phyloP scores from a whole-genome alignment of 805 yeast genomes.

The Zygotorulaspora florentina region DNA sequence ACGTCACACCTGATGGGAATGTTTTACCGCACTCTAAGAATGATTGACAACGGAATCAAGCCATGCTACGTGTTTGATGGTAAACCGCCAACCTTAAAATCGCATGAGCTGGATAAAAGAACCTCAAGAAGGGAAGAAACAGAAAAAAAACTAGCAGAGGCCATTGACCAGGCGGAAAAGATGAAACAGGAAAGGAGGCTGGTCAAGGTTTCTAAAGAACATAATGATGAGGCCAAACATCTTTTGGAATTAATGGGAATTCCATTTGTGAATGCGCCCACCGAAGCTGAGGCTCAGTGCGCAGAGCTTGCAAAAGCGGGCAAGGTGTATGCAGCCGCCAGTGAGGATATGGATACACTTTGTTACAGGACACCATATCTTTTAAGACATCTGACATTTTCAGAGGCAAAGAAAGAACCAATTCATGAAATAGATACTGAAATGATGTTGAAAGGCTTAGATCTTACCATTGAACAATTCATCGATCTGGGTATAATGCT shows the following conservation, averaged over 20 bases:
- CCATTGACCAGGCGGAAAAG: slow-evolving; percentile 73
- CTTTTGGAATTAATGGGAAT: slow-evolving; percentile 87
- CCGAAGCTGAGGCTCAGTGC: slow-evolving; percentile 99
- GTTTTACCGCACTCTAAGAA: slow-evolving; percentile 86
- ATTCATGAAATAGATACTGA: slow-evolving; percentile 74
- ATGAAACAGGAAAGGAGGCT: slow-evolving; percentile 74
- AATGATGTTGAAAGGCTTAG: slow-evolving; percentile 71
- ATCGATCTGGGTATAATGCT: slow-evolving; percentile 87
- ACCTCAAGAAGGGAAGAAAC: slow-evolving; percentile 79
- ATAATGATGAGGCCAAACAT: slow-evolving; percentile 88
- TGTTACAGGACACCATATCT: slow-evolving; percentile 85
- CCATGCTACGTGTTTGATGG: slow-evolving; percentile 98
- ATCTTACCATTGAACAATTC: slow-evolving; percentile 66
- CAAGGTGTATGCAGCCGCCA: slow-evolving; percentile 94
- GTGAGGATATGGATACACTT: slow-evolving; percentile 98
- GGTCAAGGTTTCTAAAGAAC: slow-evolving; percentile 83
- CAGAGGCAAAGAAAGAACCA: slow-evolving; percentile 91
- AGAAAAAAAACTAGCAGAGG: slow-evolving; percentile 62
- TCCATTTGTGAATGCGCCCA: slow-evolving; percentile 89
- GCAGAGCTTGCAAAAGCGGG: slow-evolving; percentile 87
- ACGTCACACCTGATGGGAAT: slow-evolving; percentile 94
- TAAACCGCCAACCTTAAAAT: slow-evolving; percentile 90
- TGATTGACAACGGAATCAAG: slow-evolving; percentile 90
- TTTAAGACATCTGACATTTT: slow-evolving; percentile 84
- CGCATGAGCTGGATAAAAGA: slow-evolving; percentile 89